A percentile compares a stretch with the other conserved stretches of the same genome.
phyloP scores from a whole-genome alignment of 176 grass and related monocot genomes.

The Carex myosuroides region DNA sequence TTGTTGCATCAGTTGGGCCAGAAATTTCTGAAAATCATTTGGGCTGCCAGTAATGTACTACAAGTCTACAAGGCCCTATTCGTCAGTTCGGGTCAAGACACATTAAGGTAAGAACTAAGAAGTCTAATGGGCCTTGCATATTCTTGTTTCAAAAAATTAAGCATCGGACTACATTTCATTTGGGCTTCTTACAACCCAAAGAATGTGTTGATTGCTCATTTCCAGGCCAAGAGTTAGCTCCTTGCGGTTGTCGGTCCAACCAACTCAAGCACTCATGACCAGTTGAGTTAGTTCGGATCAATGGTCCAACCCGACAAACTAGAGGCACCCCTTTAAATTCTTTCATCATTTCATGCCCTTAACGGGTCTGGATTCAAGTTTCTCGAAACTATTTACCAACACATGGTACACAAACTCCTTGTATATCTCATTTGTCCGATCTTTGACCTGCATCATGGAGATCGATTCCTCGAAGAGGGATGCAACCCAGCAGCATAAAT shows the following conservation, averaged over 20 bases:
- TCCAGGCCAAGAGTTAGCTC: constrained; percentile 55
- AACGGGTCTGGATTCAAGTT: constrained; percentile 34
- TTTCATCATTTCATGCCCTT: neutral
- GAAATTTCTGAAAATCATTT: neutral
- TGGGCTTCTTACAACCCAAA: constrained; percentile 64
- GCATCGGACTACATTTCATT: too few relatives aligned
- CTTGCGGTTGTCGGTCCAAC: constrained; percentile 38
- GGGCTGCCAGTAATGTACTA: too few relatives aligned
- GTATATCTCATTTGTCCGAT: constrained; percentile 38
- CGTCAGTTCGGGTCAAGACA: too few relatives aligned
- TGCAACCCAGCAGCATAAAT: constrained; percentile 47
- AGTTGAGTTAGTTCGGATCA: neutral
- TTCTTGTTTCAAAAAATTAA: too few relatives aligned
- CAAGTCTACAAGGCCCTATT: too few relatives aligned
- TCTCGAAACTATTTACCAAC: constrained; percentile 65
- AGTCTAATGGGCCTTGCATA: too few relatives aligned
- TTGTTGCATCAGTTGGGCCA: neutral
- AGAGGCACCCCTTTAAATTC: neutral
- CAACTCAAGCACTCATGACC: constrained; percentile 26
- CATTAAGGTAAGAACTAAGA: too few relatives aligned
- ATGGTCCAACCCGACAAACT: constrained; percentile 38
- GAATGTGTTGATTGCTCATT: constrained; percentile 37
- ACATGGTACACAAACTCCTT: constrained; percentile 21
- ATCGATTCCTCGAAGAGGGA: constrained; percentile 44
- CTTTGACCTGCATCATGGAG: constrained; percentile 42